Conservation (phyloP, 164 flowering plant species). For the Kalanchoe fedtschenkoi region DNA sequence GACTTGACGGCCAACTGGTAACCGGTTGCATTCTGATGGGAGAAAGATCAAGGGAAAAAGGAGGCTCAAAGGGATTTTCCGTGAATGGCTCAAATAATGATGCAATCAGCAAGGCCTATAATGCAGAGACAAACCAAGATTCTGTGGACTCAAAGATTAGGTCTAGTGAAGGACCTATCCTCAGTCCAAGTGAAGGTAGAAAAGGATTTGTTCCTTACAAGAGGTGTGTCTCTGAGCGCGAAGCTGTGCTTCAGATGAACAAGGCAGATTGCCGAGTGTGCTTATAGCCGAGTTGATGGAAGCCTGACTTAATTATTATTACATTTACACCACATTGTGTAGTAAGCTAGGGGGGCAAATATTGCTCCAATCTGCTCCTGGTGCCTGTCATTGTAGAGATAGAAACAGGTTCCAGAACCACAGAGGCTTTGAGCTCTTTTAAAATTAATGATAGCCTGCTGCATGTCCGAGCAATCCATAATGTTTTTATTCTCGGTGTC, state of each 20-base stretch:
- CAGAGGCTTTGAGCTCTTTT: no score
- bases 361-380: background rate
- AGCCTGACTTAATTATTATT: no score
- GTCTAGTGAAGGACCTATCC: no score
- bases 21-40: constrained; percentile 5
- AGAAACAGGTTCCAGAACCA: background rate
- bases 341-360: background rate
- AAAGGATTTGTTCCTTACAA: constrained; percentile 48
- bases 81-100: no score
- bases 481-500: no score
- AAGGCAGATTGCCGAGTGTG: background rate
- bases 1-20: constrained; percentile 6
- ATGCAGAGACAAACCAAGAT: constrained; percentile 14
- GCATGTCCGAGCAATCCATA: no score
- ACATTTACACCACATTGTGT: no score
- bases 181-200: background rate
- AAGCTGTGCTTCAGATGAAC: background rate
- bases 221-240: constrained; percentile 30
- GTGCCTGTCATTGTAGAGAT: background rate
- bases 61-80: constrained; percentile 13
- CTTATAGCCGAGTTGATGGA: background rate
- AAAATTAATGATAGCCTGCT: no score
- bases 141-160: constrained; percentile 7
- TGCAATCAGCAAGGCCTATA: constrained; percentile 13
- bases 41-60: constrained; percentile 9